Evolutionary conservation across 2,329 filamentous ascomycete species (phyloP), one percentile per base, ranked within the genome.

Genomic region (Xylaria sp.): DNA sequence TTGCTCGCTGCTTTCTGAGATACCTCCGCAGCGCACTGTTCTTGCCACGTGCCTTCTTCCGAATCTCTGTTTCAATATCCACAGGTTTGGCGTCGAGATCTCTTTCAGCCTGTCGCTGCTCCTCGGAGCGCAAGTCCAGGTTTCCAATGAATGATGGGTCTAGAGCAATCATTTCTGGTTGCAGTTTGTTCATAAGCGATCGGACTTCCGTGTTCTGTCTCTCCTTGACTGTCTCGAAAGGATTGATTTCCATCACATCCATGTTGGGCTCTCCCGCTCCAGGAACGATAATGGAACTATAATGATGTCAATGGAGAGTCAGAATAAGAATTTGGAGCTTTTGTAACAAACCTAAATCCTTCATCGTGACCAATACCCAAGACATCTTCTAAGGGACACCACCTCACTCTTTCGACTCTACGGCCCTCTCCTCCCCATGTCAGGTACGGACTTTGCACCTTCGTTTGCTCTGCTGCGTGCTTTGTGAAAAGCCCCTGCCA

Each of bases 251-350:
- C 57, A 97, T 82, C 2, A 93, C 91, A 76, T 99, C 95, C 75
- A 92, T 97, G 84, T 98, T 98, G 75, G 95, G 89, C 77, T 99
- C 95, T 65, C 95, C 95, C n/a, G 94, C 91, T 50, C 95, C 95
- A 7, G 95, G 95, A 1, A 98, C 88, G 70, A 99, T 87, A 73
- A 97, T 87, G 33, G 65, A 67, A 17, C 65, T 67, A 47, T 47
- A 11, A 12, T 25, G 43, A 51, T 14, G 50, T 65, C 17, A 63
- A 49, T 12, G 7, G 12, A 11, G 12, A 23, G 21, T 38, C 59
- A 90, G 95, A 15, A 11, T 56, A 15, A 45, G 45, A 12, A 17
- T n/a, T 8, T 12, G 6, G 0, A 15, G 14, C 1, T n/a, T 31
- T 42, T 15, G 50, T 38, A 2, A 12, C 63, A 25, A 63, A 65